phyloP scores from a whole-genome alignment of 2,329 filamentous ascomycete genomes.

The Venturia effusa region DNA sequence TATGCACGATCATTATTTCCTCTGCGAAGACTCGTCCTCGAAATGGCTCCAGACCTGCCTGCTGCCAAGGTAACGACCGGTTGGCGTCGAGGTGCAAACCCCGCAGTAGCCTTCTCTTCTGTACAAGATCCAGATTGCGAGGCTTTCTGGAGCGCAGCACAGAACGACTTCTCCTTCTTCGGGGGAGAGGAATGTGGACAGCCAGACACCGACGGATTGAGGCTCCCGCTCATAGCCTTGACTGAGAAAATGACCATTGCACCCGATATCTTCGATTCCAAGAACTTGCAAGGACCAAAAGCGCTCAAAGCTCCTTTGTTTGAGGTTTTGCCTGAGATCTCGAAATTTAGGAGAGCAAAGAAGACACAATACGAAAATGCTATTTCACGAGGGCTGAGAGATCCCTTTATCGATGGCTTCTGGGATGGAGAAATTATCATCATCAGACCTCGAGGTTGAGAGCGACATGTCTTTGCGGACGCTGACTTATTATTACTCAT shows the following conservation, averaged over 20 bases:
- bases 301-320: neutral
- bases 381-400: slow-evolving; percentile 15
- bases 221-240: slow-evolving; percentile 31
- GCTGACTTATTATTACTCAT: too few species aligned
- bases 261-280: slow-evolving; percentile 7
- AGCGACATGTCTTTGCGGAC: too few species aligned
- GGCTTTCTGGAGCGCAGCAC: slow-evolving; percentile 47
- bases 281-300: slow-evolving; percentile 10
- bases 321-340: slow-evolving; percentile 44
- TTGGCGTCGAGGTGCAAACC: neutral
- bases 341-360: slow-evolving; percentile 41
- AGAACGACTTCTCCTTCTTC: slow-evolving; percentile 52
- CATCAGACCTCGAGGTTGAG: slow-evolving; percentile 29
- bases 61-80: neutral
- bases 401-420: slow-evolving; percentile 40
- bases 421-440: slow-evolving; percentile 51
- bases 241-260: slow-evolving; percentile 34
- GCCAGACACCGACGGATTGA: slow-evolving; percentile 33
- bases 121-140: slow-evolving; percentile 50
- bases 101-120: slow-evolving; percentile 37
- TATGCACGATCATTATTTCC: slow-evolving; percentile 43
- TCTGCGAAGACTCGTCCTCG: slow-evolving; percentile 44
- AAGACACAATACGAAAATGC: slow-evolving; percentile 38
- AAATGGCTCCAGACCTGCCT: slow-evolving; percentile 31
- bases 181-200: slow-evolving; percentile 39